phyloP scores from a whole-genome alignment of 768 basidiomycete genomes.

The Rhizopogon vulgaris region DNA sequence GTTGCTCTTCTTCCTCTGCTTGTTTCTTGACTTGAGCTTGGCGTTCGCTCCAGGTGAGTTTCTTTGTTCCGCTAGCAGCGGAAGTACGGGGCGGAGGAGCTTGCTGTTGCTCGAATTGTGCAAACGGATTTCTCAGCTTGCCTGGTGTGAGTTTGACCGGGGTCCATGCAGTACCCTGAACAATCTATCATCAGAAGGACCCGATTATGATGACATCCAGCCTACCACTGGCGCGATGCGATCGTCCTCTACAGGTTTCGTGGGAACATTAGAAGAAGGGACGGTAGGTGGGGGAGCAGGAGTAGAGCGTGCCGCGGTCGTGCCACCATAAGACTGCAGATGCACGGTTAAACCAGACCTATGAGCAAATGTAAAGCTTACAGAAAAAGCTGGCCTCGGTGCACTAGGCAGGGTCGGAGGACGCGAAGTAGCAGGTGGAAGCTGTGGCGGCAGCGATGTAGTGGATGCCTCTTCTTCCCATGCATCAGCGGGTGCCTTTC shows the following conservation, averaged over 20 bases:
- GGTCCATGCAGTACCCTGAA: slow-evolving; percentile 75
- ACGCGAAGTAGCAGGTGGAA: slow-evolving; percentile 39
- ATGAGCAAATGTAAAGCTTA: slow-evolving; percentile 17
- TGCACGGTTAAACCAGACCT: slow-evolving; percentile 2
- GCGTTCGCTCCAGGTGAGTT: slow-evolving; percentile 90
- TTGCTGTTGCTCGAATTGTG: slow-evolving; percentile 44
- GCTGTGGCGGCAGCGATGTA: slow-evolving; percentile 33
- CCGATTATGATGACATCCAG: neutral
- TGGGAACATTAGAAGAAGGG: slow-evolving; percentile 42
- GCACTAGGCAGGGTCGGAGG: slow-evolving; percentile 41
- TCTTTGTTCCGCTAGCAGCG: slow-evolving; percentile 44
- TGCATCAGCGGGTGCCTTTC: slow-evolving; percentile 45
- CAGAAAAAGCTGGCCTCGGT: slow-evolving; percentile 36
- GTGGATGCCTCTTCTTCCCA: slow-evolving; percentile 51
- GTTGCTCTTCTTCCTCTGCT: slow-evolving; percentile 67
- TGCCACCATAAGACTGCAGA: slow-evolving; percentile 10
- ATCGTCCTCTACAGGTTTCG: slow-evolving; percentile 74
- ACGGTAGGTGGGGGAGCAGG: slow-evolving; percentile 30
- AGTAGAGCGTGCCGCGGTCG: slow-evolving; percentile 12
- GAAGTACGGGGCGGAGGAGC: slow-evolving; percentile 21
- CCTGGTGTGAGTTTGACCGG: slow-evolving; percentile 86
- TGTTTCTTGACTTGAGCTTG: slow-evolving; percentile 90
- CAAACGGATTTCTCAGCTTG: slow-evolving; percentile 83
- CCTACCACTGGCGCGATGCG: slow-evolving; percentile 70
- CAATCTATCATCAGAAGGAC: neutral